Conservation (phyloP, 2,329 filamentous ascomycete species). For the Botryotinia globosa region DNA sequence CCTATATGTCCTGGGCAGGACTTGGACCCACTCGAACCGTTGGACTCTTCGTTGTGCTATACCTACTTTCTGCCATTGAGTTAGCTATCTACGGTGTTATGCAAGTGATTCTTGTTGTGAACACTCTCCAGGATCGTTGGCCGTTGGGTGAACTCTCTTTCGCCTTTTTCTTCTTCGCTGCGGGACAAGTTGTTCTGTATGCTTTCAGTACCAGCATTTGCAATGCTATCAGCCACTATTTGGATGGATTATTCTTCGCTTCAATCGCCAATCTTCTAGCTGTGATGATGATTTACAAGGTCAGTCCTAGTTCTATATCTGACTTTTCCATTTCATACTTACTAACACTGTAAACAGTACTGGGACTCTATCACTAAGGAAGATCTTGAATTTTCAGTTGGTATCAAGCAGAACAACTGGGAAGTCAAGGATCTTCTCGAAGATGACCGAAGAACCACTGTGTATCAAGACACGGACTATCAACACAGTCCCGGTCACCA, state of each 20-base stretch:
- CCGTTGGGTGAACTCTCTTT: constrained; percentile 89
- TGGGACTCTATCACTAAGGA: constrained; percentile 99
- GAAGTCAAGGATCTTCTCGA: constrained; percentile 84
- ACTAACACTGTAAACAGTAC: constrained; percentile 56
- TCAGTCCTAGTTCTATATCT: constrained; percentile 39
- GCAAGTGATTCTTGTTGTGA: constrained; percentile 83
- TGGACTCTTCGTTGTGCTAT: constrained; percentile 86
- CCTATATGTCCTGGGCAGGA: constrained; percentile 89
- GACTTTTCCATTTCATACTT: neutral
- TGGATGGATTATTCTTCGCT: constrained; percentile 92
- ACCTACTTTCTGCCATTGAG: constrained; percentile 85
- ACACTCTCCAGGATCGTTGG: constrained; percentile 93
- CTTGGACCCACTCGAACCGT: constrained; percentile 81
- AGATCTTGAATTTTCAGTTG: constrained; percentile 96
- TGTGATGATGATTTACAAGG: constrained; percentile 99
- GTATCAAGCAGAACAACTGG: constrained; percentile 94
- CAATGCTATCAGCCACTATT: constrained; percentile 79
- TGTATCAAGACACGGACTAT: constrained; percentile 38
- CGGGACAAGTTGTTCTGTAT: constrained; percentile 90
- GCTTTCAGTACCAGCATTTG: constrained; percentile 85
- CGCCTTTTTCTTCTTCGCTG: constrained; percentile 85
- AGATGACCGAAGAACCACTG: constrained; percentile 36
- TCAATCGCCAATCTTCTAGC: constrained; percentile 90
- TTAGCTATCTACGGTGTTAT: constrained; percentile 81
- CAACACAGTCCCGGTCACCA: constrained; percentile 27